Conservation (phyloP, 768 basidiomycete genomes). For the Clitopilus passeckerianus region DNA sequence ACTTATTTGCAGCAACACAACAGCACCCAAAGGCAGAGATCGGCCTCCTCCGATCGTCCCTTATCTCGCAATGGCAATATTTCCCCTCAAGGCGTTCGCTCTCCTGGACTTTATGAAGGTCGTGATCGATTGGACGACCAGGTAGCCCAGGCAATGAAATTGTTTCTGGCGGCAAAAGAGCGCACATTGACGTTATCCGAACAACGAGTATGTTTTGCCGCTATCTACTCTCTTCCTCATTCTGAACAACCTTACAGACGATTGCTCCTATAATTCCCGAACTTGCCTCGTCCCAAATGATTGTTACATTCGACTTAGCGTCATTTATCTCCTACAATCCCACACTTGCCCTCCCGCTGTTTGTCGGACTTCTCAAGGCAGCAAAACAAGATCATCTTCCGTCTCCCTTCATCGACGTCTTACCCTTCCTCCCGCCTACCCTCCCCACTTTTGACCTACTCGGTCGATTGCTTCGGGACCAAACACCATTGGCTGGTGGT, state of each 20-base stretch:
- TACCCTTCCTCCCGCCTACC: constrained; percentile 65
- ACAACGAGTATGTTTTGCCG: constrained; percentile 50
- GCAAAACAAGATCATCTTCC: constrained; percentile 29
- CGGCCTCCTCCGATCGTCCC: constrained; percentile 34
- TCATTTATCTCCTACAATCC: constrained; percentile 66
- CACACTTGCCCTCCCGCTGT: constrained; percentile 61
- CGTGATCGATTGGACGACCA: constrained; percentile 52
- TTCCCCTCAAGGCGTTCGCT: constrained; percentile 7
- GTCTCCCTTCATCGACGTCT: constrained; percentile 55
- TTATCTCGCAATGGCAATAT: constrained; percentile 10
- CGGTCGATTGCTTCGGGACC: constrained; percentile 62
- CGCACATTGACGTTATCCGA: constrained; percentile 73
- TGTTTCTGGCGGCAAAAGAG: constrained; percentile 64
- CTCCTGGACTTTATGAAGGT: constrained; percentile 35
- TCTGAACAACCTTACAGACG: constrained; percentile 27
- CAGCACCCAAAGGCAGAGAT: constrained; percentile 23
- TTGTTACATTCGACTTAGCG: constrained; percentile 65
- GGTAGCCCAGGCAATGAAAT: constrained; percentile 59
- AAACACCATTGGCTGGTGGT: constrained; percentile 38
- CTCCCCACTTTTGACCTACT: constrained; percentile 71
- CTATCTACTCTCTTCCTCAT: neutral
- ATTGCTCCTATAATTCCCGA: constrained; percentile 47
- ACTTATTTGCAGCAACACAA: constrained; percentile 27
- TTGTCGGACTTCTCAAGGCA: constrained; percentile 49
- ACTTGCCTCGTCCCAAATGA: constrained; percentile 41